Base-by-base conservation (phyloP, 2,329 filamentous ascomycete genomes). In the Nemania bipapillata region DNA sequence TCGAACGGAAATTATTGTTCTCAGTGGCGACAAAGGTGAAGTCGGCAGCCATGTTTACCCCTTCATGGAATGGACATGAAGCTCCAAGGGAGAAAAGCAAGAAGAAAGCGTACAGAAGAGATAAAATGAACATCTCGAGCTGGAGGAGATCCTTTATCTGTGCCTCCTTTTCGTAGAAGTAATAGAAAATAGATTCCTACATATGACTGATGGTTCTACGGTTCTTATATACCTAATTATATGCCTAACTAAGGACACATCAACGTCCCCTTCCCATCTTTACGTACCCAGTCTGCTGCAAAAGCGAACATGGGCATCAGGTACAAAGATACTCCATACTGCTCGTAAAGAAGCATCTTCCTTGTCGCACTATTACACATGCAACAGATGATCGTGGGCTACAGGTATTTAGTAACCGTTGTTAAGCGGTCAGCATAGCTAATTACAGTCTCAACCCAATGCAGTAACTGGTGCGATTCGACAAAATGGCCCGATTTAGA, bases 391-490 rank as follows among this genome's bases (percentile, higher is more conserved):
- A 32, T 53, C 15, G 4, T 30, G 7, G 20, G 58, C 47, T 40
- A n/a, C n/a, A 54, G 32, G 24, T 42, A 45, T n/a, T 45, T 17
- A 32, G 30, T n/a, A 30, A 35, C 30, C 12, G 22, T 22, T 40
- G 28, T 37, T 24, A 5, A 7, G 40, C 17, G 8, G 40, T 45
- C 40, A 32, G 30, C 4, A 20, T 20, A 17, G 22, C 11, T 8
- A 24, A 50, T 22, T 22, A 50, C 47, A 45, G 40, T 15, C 22
- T 50, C 20, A 52, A 6, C 60, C 65, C 20, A 49, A 63, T 63
- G 11, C 54, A 20, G 65, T 60, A 67, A 50, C 22, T 60, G 45
- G 59, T 67, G 65, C 60, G 65, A 67, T 67, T 67, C 59, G 65
- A 54, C 11, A 37, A n/a, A 32, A 49, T 37, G 32, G 17, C 42